Conservation (phyloP, 768 basidiomycete genomes). For the Sarcomyxa edulis region DNA sequence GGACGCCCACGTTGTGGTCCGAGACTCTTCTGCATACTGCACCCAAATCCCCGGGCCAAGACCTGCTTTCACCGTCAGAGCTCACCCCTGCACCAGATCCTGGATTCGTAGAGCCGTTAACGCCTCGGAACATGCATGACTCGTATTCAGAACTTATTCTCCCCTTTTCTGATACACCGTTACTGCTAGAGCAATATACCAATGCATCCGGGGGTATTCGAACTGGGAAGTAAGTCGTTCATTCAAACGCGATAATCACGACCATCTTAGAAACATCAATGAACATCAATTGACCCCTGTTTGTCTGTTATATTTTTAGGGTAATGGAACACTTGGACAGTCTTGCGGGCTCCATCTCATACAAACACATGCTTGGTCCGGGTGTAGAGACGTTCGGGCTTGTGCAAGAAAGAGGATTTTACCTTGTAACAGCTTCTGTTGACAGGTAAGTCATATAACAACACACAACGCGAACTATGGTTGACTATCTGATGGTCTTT, state of each 20-base stretch:
- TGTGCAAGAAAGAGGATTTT: conserved; percentile 63
- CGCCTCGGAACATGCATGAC: conserved; percentile 60
- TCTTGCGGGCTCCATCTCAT: conserved; percentile 79
- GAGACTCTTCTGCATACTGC: conserved; percentile 52
- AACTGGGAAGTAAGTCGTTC: conserved; percentile 54
- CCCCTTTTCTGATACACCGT: conserved; percentile 55
- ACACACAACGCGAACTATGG: not conserved
- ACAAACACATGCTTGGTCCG: conserved; percentile 77
- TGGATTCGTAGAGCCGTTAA: conserved; percentile 17
- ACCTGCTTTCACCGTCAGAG: conserved; percentile 7
- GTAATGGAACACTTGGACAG: conserved; percentile 81
- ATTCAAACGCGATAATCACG: too few species aligned
- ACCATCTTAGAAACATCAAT: not conserved
- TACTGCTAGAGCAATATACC: conserved; percentile 62
- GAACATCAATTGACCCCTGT: not conserved
- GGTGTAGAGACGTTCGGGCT: conserved; percentile 46
- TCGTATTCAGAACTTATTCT: conserved; percentile 65
- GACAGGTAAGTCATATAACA: conserved; percentile 46
- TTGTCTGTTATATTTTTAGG: conserved; percentile 24
- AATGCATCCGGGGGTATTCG: conserved; percentile 70
- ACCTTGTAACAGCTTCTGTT: conserved; percentile 80
- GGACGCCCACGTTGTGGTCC: conserved; percentile 51
- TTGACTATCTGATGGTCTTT: not conserved
- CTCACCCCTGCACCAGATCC: conserved; percentile 9
- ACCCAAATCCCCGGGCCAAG: too few species aligned